These are phyloP conservation scores for Picochlorum sp. DNA, from an alignment of 139 green algal species.

Conservation along the genomic window DNA sequence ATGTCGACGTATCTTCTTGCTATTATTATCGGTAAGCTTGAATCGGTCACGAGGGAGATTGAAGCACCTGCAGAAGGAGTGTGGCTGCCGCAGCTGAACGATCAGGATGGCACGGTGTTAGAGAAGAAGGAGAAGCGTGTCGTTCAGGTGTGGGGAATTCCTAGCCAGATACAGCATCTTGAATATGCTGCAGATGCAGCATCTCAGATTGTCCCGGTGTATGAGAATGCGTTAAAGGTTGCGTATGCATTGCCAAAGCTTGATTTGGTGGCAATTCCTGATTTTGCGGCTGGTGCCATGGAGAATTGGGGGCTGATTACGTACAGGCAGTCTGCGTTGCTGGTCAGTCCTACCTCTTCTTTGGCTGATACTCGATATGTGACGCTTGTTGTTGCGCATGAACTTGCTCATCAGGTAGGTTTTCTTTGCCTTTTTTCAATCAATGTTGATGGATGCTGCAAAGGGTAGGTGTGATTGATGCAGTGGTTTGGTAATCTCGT, in stretches of 20 bases:
- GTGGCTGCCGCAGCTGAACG: neutral
- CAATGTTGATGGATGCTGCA: neutral
- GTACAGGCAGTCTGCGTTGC: constrained; percentile 62
- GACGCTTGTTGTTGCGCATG: constrained; percentile 65
- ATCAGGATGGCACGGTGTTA: neutral
- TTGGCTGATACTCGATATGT: constrained; percentile 31
- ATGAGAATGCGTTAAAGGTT: constrained; percentile 41
- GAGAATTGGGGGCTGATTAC: constrained; percentile 90
- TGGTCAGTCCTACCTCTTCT: constrained; percentile 39
- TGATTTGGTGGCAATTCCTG: constrained; percentile 83
- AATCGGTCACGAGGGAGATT: neutral
- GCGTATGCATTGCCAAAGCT: constrained; percentile 72
- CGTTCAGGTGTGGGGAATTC: constrained; percentile 55
- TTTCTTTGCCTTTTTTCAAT: constrained; percentile 18
- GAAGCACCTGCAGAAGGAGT: constrained; percentile 2
- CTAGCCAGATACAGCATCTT: constrained; percentile 34
- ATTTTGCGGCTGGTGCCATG: constrained; percentile 88
- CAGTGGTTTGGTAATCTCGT: constrained; percentile 80
- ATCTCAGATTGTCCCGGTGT: constrained; percentile 27
- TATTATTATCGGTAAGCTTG: constrained; percentile 4
- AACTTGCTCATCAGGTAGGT: constrained; percentile 59
- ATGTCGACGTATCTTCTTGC: constrained; percentile 82
- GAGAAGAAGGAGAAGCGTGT: neutral
- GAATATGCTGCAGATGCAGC: constrained; percentile 24
- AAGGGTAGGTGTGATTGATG: neutral